Percentiles rank a stretch among this genome's conserved stretches.
Conservation (phyloP, 768 basidiomycete species). For the Favolaschia claudopus region DNA sequence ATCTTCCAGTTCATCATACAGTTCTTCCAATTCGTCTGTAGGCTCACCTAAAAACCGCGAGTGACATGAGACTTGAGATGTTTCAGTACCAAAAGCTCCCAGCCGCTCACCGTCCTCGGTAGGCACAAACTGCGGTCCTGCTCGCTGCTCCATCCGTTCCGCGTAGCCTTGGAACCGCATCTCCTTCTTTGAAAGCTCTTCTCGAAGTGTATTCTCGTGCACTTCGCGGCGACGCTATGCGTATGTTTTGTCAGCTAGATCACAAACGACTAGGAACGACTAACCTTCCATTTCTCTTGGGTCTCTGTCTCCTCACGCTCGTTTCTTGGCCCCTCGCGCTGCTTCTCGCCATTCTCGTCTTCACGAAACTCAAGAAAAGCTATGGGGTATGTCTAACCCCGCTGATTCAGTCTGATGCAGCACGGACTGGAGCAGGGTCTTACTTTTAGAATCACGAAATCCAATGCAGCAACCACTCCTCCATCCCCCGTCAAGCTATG, state of each 20-base stretch:
- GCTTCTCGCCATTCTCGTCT: slow-evolving; percentile 55
- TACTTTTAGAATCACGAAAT: slow-evolving; percentile 76
- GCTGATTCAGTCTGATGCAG: not conserved
- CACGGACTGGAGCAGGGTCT: not conserved
- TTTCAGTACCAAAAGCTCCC: not conserved
- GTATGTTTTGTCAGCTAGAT: slow-evolving; percentile 8
- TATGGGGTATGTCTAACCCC: slow-evolving; percentile 68
- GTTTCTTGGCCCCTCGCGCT: slow-evolving; percentile 67
- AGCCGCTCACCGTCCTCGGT: slow-evolving; percentile 48
- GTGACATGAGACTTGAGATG: not conserved
- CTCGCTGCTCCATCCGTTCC: slow-evolving; percentile 68
- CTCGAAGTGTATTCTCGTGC: slow-evolving; percentile 65
- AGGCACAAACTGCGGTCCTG: slow-evolving; percentile 53
- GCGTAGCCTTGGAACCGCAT: slow-evolving; percentile 63
- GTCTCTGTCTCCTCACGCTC: slow-evolving; percentile 71
- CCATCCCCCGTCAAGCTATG: slow-evolving; percentile 84
- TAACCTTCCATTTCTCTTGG: slow-evolving; percentile 77
- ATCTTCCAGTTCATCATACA: slow-evolving; percentile 74
- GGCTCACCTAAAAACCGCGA: slow-evolving; percentile 40
- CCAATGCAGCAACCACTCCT: slow-evolving; percentile 76
- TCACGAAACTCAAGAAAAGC: slow-evolving; percentile 79
- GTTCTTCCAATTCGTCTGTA: slow-evolving; percentile 58
- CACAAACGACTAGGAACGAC: slow-evolving; percentile 24
- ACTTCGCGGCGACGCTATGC: slow-evolving; percentile 63
- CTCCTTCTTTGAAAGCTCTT: slow-evolving; percentile 64